Evolutionary conservation across 2,329 filamentous ascomycete species (phyloP), one percentile per base, ranked within the genome.

Genomic region (Beauveria pseudobassiana): DNA sequence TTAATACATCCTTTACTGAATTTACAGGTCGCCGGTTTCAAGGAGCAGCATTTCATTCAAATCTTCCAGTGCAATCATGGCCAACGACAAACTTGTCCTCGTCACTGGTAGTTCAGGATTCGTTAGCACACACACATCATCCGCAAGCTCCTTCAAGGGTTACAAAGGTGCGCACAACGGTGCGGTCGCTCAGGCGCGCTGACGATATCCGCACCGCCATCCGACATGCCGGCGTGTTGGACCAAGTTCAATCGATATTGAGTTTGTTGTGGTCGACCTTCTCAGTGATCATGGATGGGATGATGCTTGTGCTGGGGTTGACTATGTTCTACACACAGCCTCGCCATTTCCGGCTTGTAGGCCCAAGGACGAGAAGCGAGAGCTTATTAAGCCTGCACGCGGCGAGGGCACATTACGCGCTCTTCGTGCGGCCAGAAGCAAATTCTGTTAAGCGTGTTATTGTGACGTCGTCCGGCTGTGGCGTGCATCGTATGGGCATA

Each of bases 261-360:
- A 56, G 6, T 40, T 52, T 28, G 30, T 38, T 14, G 50, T 52
- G 18, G 50, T 28, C 30, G 70, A 73, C 56, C 64, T 70, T 8
- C 66, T 73, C 8, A 52, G 63, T 28, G 50, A 66, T 0, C 67
- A 67, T 42, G 71, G 69, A 3, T 74, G 74, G 59, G 59, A 62
- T 2, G 51, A 65, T 5, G 67, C 72, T n/a, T 67, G 72, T 51
- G 56, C 64, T 43, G 70, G 68, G 48, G 72, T 72, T 50, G 57
- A 65, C 4, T 67, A 71, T 1, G 69, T 75, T 14, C 69, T 72
- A 55, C 73, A 74, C 38, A 68, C 74, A 22, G 73, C 72, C 1
- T 71, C 72, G 10, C 73, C 72, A 1, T 74, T 75, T 48, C 63
- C 70, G 1, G 43, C 63, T 20, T 56, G 62, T 1, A 54, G 57